These are phyloP conservation scores for Sporisorium sorghi DNA, from an alignment of 1,284 basidiomycete genomes.

Conservation along the genomic window DNA sequence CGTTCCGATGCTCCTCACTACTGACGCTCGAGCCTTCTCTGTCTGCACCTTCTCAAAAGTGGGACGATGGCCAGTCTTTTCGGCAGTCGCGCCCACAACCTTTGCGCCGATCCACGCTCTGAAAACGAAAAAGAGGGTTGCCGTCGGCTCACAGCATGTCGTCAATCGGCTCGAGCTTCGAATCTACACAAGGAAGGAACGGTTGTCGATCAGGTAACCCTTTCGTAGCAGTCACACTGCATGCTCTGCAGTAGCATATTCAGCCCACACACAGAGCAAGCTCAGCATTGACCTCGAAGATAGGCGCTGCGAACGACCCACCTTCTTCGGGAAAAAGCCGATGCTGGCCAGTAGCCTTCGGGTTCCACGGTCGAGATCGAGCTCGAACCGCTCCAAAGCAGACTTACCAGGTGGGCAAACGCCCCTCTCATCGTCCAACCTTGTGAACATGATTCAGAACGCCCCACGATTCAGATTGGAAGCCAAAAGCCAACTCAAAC, in stretches of 20 bases:
- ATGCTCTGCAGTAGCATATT: too few relatives aligned
- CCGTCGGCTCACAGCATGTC: slow-evolving; percentile 3
- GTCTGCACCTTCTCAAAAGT: neutral
- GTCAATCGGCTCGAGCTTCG: neutral
- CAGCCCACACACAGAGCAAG: too few relatives aligned
- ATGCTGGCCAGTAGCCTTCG: slow-evolving; percentile 1
- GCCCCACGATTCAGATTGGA: too few relatives aligned
- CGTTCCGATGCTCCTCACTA: neutral
- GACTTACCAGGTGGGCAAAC: neutral
- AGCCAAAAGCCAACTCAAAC: too few relatives aligned
- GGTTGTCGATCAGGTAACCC: neutral
- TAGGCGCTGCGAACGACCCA: neutral
- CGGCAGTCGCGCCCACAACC: neutral
- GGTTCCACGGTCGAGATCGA: slow-evolving; percentile 7
- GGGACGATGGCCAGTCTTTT: too few relatives aligned
- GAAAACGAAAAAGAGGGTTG: neutral
- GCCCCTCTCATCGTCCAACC: neutral
- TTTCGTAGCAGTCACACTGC: too few relatives aligned
- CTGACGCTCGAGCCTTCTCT: neutral
- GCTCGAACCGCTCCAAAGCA: neutral
- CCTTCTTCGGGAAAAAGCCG: slow-evolving; percentile 1
- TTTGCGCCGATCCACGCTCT: neutral
- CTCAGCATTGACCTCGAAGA: neutral
- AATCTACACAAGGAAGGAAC: neutral
- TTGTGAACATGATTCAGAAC: too few relatives aligned